Evolutionary conservation across 495 filamentous ascomycete species (phyloP), one percentile per base, ranked within the genome.

Genomic region (Xylaria cubensis): DNA sequence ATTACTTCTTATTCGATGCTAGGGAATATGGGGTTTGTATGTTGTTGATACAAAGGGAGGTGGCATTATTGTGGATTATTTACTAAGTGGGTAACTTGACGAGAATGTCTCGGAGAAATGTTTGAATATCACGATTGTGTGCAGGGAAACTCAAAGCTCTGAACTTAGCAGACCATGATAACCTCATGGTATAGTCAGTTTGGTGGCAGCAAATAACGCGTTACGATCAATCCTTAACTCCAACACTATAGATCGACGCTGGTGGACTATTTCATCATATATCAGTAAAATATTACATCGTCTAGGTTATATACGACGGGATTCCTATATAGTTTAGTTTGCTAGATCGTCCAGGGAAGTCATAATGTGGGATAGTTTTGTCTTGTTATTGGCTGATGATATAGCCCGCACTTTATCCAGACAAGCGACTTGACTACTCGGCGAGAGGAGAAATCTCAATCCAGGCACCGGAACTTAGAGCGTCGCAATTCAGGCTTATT

Each of bases 361-460:
- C 17, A 36, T 21, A 3, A 4, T 61, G 58, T 34, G 15, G 32
- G 19, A 61, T n/a, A 36, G 10, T 41, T 13, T 17, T n/a, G 32
- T 5, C 17, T 59, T 15, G 29, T 19, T 39, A 69, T 69, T 69
- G 67, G 67, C 39, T 50, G 67, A 61, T 32, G 3, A 61, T 69
- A 69, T 69, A 69, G 4, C 55, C 67, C 50, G 46, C 67, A 50
- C 21, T 61, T 69, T 69, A 69, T 69, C 67, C 67, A 34, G 44
- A 62, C 34, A 62, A 59, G 67, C 67, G 55, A 69, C 21, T 41
- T 55, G 26, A 59, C n/a, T 9, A 13, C 26, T 36, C 39, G 55
- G 26, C 24, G 24, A 61, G 67, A 41, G 13, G 21, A 42, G 24
- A 4, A 58, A 32, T n/a, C 55, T 36, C 29, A 8, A 61, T 62